Evolutionary conservation across 768 basidiomycete genomes (phyloP), one percentile per base, ranked within the genome.

Genomic region (Wakefieldia striispora): DNA sequence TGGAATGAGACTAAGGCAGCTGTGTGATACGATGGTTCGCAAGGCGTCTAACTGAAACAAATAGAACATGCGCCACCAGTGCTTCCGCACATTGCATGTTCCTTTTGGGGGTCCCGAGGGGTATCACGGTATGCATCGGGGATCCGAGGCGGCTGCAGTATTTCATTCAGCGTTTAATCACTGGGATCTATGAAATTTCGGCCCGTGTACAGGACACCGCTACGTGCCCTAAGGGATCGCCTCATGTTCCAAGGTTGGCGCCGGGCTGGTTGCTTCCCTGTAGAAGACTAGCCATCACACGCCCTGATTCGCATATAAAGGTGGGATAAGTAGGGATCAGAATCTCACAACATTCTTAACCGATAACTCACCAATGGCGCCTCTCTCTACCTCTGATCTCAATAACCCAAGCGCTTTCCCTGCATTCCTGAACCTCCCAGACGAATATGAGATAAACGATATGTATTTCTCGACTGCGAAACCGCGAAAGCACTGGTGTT

Each of bases 401-500:
- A 66, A 66, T 35, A 46, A 59, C 23, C 21, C 55, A 1, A 29
- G 23, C 1, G 51, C 65, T 21, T 66, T 67, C 29, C 65, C 66
- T 23, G 16, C 59, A 1, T 66, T 67, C 40, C 12, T 3, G 33
- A 43, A 42, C 17, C 54, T 66, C 12, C 65, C 65, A n/a, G 19
- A 27, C n/a, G 66, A 67, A 45, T 46, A 52, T 37, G 53, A 57
- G 19, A 38, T 53, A 43, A 56, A 50, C 10, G 54, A 56, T 13
- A 19, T 54, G 12, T 52, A 56, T 50, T 56, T 55, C 40, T 57
- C 64, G 34, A 56, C 66, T 7, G 45, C 45, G n/a, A 67, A 46
- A 35, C 59, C 61, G n/a, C 59, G 53, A 21, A 63, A 49, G 36
- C 65, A 66, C 47, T 66, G 65, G 65, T 66, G 66, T 36, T 66